Evolutionary conservation across 2,329 filamentous ascomycete genomes (phyloP), one percentile per base, ranked within the genome.

Genomic region (Fusarium zealandicum): DNA sequence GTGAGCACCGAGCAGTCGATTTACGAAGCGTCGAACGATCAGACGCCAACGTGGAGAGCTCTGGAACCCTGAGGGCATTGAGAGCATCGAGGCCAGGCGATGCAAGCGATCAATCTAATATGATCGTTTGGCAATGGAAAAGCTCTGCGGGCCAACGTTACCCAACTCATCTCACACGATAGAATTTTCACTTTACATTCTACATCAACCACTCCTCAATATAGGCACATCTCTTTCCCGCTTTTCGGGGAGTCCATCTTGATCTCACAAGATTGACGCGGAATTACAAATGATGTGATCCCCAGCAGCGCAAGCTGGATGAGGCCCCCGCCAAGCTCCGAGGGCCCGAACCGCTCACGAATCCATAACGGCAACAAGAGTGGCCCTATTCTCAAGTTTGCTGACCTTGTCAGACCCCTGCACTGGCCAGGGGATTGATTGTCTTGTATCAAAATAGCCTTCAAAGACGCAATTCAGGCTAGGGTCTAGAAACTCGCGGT

Each of bases 401-500:
- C 22, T 25, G 22, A 25, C 22, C 22, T 25, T 25, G 22, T 25
- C n/a, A n/a, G n/a, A n/a, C n/a, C n/a, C n/a, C n/a, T n/a, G n/a
- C n/a, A 37, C 28, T 22, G 35, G 39, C 39, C 44, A 52, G 42
- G 37, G 48, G 31, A 46, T 37, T 30, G 38, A n/a, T n/a, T n/a
- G n/a, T 16, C n/a, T 67, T n/a, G 32, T 60, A 66, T 64, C 54
- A 66, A 36, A 13, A 6, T 11, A 57, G 51, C 51, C 45, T 43
- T 45, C 41, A 35, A 67, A 66, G 48, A 49, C 60, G 62, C 43
- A 52, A 66, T 66, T 39, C 11, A 50, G 27, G 31, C 50, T 62
- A 51, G 28, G 37, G 17, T 1, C 20, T 37, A 52, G 51, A 18
- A 18, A 42, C 33, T 44, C 48, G 37, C 51, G 57, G 63, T 46